Evolutionary conservation across 108 stramenopile genomes (phyloP).

Genomic region (Nitzschia putrida): DNA sequence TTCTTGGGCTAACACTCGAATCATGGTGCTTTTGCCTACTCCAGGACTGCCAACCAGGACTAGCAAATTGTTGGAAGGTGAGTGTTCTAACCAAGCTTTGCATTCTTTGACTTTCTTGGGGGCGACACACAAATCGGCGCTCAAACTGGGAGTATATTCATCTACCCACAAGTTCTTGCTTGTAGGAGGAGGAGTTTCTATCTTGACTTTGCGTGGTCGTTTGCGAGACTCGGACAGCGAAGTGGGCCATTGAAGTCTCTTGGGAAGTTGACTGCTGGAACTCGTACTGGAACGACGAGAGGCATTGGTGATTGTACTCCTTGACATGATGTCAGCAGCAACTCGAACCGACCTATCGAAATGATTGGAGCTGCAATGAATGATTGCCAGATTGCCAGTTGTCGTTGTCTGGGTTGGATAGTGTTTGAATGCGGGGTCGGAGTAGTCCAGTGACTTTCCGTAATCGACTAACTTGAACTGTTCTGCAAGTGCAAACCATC

Average conservation of each 20-base stretch:
- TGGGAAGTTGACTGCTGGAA: conserved; percentile 7
- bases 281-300: not conserved
- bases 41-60: conserved; percentile 81
- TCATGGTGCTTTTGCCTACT: conserved; percentile 73
- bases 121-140: conserved; percentile 71
- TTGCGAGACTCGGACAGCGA: conserved; percentile 14
- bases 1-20: conserved; percentile 61
- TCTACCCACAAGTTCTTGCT: conserved; percentile 57
- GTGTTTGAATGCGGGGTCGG: too few relatives aligned
- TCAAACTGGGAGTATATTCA: conserved; percentile 54
- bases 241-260: conserved; percentile 39
- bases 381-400: too few relatives aligned
- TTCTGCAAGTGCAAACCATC: too few relatives aligned
- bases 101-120: conserved; percentile 83
- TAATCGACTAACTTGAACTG: too few relatives aligned
- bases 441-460: too few relatives aligned
- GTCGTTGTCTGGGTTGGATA: too few relatives aligned
- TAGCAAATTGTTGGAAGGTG: conserved; percentile 46
- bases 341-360: too few relatives aligned
- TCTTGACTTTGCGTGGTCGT: conserved; percentile 3
- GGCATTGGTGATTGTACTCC: too few relatives aligned
- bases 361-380: too few relatives aligned
- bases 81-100: conserved; percentile 45
- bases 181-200: too few relatives aligned
- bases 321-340: too few relatives aligned